Percentiles rank a stretch among this genome's conserved stretches.
phyloP scores from a whole-genome alignment of 768 basidiomycete species.

The Amanita phalloides region DNA sequence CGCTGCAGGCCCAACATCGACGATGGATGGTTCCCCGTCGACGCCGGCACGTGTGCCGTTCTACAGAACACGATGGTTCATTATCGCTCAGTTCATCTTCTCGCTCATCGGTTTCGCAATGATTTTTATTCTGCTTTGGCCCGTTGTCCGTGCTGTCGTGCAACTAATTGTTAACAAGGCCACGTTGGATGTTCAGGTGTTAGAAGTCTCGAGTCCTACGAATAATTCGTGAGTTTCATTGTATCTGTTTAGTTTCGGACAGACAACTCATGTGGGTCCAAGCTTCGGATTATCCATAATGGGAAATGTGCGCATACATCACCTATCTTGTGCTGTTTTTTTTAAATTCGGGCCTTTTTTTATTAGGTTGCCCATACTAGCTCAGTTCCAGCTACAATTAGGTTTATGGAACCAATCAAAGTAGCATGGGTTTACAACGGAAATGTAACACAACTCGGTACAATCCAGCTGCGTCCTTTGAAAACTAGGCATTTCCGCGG shows the following conservation, averaged over 20 bases:
- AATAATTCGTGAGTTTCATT: conserved; percentile 40
- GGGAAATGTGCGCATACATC: conserved; percentile 33
- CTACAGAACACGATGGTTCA: conserved; percentile 56
- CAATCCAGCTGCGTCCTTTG: conserved; percentile 35
- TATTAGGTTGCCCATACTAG: conserved; percentile 55
- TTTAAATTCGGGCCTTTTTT: not conserved
- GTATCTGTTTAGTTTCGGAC: not conserved
- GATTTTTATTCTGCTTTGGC: conserved; percentile 58
- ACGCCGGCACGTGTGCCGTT: conserved; percentile 26
- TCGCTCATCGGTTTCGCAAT: conserved; percentile 46
- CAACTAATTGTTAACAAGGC: conserved; percentile 52
- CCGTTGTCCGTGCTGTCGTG: conserved; percentile 55
- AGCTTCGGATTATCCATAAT: conserved; percentile 44
- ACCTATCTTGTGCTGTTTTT: not conserved
- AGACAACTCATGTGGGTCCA: not conserved
- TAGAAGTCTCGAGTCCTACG: conserved; percentile 38
- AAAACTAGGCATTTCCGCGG: conserved; percentile 45
- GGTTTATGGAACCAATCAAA: conserved; percentile 44
- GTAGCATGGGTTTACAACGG: conserved; percentile 48
- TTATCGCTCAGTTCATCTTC: conserved; percentile 41
- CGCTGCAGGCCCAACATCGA: not conserved
- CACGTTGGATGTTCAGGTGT: conserved; percentile 40
- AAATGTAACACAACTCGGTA: conserved; percentile 40
- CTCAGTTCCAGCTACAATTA: conserved; percentile 50
- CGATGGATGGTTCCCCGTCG: conserved; percentile 9